These are phyloP conservation scores for Hymenoscyphus repandus DNA, from an alignment of 2,329 filamentous ascomycete species.

Conservation along the genomic window DNA sequence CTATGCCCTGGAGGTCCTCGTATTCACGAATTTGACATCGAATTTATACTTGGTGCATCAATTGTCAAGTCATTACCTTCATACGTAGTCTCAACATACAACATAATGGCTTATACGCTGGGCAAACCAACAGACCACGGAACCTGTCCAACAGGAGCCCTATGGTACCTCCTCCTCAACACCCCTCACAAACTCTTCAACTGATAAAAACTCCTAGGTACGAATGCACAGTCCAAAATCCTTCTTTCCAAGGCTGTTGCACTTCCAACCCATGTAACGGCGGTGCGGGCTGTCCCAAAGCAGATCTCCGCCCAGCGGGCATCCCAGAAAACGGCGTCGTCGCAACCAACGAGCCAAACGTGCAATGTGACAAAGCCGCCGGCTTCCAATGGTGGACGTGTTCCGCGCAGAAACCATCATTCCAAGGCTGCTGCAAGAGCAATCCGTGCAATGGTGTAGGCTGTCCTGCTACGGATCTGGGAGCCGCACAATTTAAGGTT, in stretches of 20 bases:
- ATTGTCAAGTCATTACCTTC: not conserved
- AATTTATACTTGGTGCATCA: too few relatives aligned
- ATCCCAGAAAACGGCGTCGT: not conserved
- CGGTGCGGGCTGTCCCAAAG: not conserved
- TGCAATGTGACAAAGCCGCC: not conserved
- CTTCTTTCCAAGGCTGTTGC: conserved; percentile 1
- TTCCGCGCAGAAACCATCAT: not conserved
- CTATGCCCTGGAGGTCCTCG: too few relatives aligned
- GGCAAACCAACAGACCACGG: not conserved
- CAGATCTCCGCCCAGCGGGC: not conserved
- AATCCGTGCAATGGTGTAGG: not conserved
- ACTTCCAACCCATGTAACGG: not conserved
- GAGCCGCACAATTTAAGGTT: conserved; percentile 2
- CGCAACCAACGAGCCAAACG: not conserved
- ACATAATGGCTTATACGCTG: not conserved
- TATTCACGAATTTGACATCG: too few relatives aligned
- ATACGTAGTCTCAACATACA: not conserved
- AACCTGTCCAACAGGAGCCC: not conserved
- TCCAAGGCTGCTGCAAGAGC: conserved; percentile 1
- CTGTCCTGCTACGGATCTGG: not conserved
- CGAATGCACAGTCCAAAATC: not conserved
- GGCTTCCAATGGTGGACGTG: not conserved
- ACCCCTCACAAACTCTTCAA: not conserved
- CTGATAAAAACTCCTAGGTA: not conserved
- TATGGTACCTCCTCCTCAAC: not conserved